A percentile compares a stretch with the other conserved stretches of the same genome.
Evolutionary conservation across 2,329 filamentous ascomycete genomes (phyloP).

Genomic region (Penicillium corylophilum): DNA sequence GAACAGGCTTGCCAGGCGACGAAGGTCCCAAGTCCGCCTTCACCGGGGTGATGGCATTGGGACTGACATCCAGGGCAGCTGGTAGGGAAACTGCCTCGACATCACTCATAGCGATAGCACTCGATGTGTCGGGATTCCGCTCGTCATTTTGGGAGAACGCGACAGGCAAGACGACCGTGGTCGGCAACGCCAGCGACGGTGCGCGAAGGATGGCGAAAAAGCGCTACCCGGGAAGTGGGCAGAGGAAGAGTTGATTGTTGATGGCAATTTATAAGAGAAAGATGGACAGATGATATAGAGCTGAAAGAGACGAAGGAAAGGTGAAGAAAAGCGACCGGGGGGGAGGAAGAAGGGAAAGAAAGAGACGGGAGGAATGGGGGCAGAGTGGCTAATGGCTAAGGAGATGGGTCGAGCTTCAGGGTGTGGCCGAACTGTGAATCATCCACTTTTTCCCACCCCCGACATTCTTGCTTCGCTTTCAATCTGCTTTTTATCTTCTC

Average conservation of each 20-base stretch:
- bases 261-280: constrained; percentile 6
- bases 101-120: constrained; percentile 50
- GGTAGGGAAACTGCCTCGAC: constrained; percentile 42
- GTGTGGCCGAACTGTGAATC: constrained; percentile 4
- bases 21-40: constrained; percentile 31
- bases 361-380: neutral
- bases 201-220: constrained; percentile 34
- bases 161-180: constrained; percentile 31
- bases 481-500: neutral
- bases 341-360: constrained; percentile 1
- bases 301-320: constrained; percentile 15
- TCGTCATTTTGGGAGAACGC: constrained; percentile 47
- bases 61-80: constrained; percentile 38
- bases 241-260: neutral
- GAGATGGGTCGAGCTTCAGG: neutral
- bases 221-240: neutral
- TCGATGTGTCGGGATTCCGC: constrained; percentile 38
- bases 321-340: constrained; percentile 15
- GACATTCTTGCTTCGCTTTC: neutral
- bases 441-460: neutral
- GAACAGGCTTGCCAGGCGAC: constrained; percentile 22
- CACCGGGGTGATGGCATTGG: constrained; percentile 30
- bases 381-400: neutral
- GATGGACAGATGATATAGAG: constrained; percentile 14
- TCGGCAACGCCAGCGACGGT: constrained; percentile 35